Percentiles rank a stretch among this genome's conserved stretches.
Evolutionary conservation across 2,329 filamentous ascomycete species (phyloP).

Genomic region (Hymenoscyphus infarciens): DNA sequence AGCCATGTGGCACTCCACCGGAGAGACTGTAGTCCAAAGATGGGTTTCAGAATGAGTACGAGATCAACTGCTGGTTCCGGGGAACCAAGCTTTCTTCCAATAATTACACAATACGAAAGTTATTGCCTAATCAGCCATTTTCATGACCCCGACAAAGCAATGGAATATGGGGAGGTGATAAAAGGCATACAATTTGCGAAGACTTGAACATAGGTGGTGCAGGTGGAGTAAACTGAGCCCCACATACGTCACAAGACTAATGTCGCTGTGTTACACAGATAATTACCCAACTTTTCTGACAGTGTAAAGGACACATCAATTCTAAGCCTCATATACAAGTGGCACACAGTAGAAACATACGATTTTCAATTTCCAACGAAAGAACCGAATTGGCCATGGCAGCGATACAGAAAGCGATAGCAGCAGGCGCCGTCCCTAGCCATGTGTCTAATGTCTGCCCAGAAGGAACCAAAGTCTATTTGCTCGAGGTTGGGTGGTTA

Average conservation of each 20-base stretch:
- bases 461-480: slow-evolving; percentile 44
- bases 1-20: not conserved
- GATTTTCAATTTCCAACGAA: not conserved
- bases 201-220: too few species aligned
- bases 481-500: slow-evolving; percentile 43
- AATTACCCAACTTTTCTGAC: too few species aligned
- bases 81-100: not conserved
- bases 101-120: not conserved
- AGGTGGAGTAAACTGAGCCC: too few species aligned
- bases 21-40: not conserved
- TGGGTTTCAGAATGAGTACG: not conserved
- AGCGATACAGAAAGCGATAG: slow-evolving; percentile 27
- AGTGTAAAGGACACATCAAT: too few species aligned
- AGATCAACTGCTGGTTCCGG: not conserved
- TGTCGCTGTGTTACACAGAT: too few species aligned
- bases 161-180: too few species aligned
- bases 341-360: too few species aligned
- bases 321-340: too few species aligned
- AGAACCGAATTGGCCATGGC: slow-evolving; percentile 19
- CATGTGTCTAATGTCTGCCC: slow-evolving; percentile 37
- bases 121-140: too few species aligned
- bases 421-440: slow-evolving; percentile 24
- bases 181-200: too few species aligned
- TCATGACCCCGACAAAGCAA: too few species aligned
- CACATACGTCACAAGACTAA: too few species aligned